Percentiles rank a stretch among this genome's conserved stretches.
Conservation (phyloP, 2,329 filamentous ascomycete species). For the Samsoniella hepiali region DNA sequence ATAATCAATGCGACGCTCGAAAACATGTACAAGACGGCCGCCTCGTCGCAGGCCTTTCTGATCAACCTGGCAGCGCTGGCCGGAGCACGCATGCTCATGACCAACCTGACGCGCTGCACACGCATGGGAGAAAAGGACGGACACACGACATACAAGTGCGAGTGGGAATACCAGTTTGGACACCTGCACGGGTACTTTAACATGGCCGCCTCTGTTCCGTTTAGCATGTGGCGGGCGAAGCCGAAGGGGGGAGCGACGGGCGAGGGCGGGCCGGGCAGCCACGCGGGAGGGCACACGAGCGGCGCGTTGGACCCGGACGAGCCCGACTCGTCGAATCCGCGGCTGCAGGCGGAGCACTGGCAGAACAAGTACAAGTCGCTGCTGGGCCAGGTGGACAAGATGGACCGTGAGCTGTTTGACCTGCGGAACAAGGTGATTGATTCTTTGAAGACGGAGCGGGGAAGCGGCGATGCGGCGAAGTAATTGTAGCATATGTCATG, state of each 20-base stretch:
- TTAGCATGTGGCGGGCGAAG: conserved; percentile 40
- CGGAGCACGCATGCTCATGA: conserved; percentile 51
- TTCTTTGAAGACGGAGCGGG: conserved; percentile 25
- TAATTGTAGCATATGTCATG: not conserved
- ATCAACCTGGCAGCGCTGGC: conserved; percentile 57
- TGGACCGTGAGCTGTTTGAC: conserved; percentile 50
- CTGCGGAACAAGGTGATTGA: conserved; percentile 44
- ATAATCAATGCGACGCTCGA: conserved; percentile 54
- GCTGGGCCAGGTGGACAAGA: conserved; percentile 56
- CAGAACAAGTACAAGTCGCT: conserved; percentile 54
- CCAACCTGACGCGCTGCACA: conserved; percentile 38
- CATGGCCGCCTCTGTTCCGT: conserved; percentile 48
- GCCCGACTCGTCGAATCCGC: conserved; percentile 7
- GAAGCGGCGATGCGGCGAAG: not conserved
- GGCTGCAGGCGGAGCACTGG: conserved; percentile 42
- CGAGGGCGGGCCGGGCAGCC: conserved; percentile 5
- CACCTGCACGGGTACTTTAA: conserved; percentile 50
- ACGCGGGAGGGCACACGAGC: conserved; percentile 21
- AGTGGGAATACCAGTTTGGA: conserved; percentile 56
- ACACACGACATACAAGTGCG: conserved; percentile 46
- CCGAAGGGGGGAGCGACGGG: conserved; percentile 22
- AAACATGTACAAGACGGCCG: conserved; percentile 48
- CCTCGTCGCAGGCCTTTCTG: conserved; percentile 53
- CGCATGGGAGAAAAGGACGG: conserved; percentile 42
- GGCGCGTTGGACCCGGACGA: conserved; percentile 15